Evolutionary conservation across 2,329 filamentous ascomycete genomes (phyloP), one percentile per base, ranked within the genome.

Genomic region (Macrophomina tecta): DNA sequence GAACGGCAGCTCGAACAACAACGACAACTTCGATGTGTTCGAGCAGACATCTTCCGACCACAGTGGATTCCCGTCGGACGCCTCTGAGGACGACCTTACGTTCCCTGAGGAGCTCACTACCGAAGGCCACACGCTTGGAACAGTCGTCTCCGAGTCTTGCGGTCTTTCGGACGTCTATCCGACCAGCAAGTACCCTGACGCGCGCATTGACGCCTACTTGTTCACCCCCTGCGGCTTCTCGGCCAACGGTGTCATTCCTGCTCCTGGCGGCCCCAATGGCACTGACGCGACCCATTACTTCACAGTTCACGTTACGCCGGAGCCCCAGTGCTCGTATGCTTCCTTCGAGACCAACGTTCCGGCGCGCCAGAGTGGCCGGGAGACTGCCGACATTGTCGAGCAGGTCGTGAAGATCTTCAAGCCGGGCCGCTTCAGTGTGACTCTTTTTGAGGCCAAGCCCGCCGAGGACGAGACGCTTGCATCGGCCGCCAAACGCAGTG

Each of bases 321-420:
- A 99, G 84, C 93, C 94, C 14, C 89, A 97, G 74, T 99, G 94
- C 84, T 97, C 94, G 5, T 99, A 97, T 78, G 95, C 95, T 42
- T 97, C 93, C 1, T 99, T 99, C 76, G 95, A 99, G 84, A 98
- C 95, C 71, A 99, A 98, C 73, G 94, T 99, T 4, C 95, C 95
- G 1, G 91, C 93, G 32, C 90, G 89, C 5, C 93, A 97, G 81
- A 92, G 88, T 66, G 94, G 94, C 16, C 91, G 94, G 69, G 91
- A 94, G 77, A 97, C 94, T 0, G 89, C 89, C 32, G 94, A 97
- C 70, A 90, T 98, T 68, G 91, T 99, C 69, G 89, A 97, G 79
- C 93, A 97, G 71, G 95, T 98, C 1, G 93, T 98, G 52, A 86
- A 88, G 70, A 99, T 99, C 76, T 99, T 99, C 87, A 93, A 93